Percentiles rank a stretch among this genome's conserved stretches.
phyloP scores from a whole-genome alignment of 2,329 filamentous ascomycete species.

The Hansfordia pulvinata region DNA sequence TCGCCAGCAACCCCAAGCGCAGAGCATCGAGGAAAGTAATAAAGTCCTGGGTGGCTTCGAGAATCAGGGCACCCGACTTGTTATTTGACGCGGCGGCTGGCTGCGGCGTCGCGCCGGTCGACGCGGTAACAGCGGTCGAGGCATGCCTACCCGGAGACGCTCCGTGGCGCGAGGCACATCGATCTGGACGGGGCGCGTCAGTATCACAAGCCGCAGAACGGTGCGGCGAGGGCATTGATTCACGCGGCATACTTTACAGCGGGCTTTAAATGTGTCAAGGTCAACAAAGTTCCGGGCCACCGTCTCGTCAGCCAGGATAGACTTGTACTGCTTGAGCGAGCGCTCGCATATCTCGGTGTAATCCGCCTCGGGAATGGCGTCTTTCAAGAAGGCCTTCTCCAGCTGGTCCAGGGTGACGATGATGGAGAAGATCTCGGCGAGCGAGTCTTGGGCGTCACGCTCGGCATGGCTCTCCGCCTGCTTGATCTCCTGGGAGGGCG shows the following conservation, averaged over 20 bases:
- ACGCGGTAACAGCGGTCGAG: slow-evolving; percentile 62
- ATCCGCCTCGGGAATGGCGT: slow-evolving; percentile 80
- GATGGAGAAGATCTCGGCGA: slow-evolving; percentile 96
- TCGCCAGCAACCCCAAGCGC: slow-evolving; percentile 81
- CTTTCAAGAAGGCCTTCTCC: slow-evolving; percentile 92
- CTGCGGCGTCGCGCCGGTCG: slow-evolving; percentile 27
- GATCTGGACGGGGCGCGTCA: slow-evolving; percentile 41
- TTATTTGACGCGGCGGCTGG: slow-evolving; percentile 25
- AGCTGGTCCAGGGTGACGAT: slow-evolving; percentile 90
- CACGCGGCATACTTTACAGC: slow-evolving; percentile 62
- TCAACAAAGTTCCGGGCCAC: slow-evolving; percentile 83
- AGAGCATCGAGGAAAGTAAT: slow-evolving; percentile 96
- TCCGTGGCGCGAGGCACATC: slow-evolving; percentile 92
- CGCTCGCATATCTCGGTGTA: slow-evolving; percentile 96
- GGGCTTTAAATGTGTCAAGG: slow-evolving; percentile 78
- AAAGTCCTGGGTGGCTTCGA: slow-evolving; percentile 92
- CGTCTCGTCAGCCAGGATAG: slow-evolving; percentile 76
- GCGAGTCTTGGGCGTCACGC: slow-evolving; percentile 85
- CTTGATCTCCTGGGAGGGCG: slow-evolving; percentile 64
- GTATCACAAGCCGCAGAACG: slow-evolving; percentile 1
- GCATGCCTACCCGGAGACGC: slow-evolving; percentile 81
- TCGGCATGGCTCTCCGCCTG: slow-evolving; percentile 76
- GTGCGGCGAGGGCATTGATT: not conserved
- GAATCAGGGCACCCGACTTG: slow-evolving; percentile 54
- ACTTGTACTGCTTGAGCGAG: slow-evolving; percentile 92